Conservation (phyloP, 805 yeast genomes). For the Candida chauliodis region DNA sequence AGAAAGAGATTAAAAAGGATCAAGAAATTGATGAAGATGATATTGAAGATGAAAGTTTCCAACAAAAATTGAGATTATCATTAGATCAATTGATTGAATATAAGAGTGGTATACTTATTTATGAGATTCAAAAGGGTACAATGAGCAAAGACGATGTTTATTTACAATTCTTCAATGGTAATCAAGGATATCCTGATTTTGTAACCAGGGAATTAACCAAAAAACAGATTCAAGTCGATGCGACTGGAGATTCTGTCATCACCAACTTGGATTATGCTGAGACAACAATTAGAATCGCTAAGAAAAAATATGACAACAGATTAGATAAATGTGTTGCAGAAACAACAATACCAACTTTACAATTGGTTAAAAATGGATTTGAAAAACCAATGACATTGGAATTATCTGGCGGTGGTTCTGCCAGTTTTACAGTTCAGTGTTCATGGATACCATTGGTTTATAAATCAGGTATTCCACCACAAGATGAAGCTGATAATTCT, state of each 20-base stretch:
- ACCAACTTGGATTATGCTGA: slow-evolving; percentile 76
- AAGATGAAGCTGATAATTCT: slow-evolving; percentile 70
- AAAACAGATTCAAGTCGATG: slow-evolving; percentile 28
- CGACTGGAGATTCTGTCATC: slow-evolving; percentile 69
- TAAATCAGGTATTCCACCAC: slow-evolving; percentile 57
- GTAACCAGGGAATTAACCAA: slow-evolving; percentile 53
- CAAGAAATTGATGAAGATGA: slow-evolving; percentile 35
- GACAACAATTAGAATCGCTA: slow-evolving; percentile 57
- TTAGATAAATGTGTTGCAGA: slow-evolving; percentile 59
- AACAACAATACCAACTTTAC: slow-evolving; percentile 60
- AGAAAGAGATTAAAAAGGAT: slow-evolving; percentile 12
- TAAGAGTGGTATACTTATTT: slow-evolving; percentile 74
- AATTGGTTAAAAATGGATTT: slow-evolving; percentile 63
- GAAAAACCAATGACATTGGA: slow-evolving; percentile 55
- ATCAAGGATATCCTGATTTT: slow-evolving; percentile 62
- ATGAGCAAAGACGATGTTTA: slow-evolving; percentile 54
- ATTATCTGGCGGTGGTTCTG: slow-evolving; percentile 50
- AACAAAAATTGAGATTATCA: slow-evolving; percentile 45
- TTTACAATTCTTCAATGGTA: slow-evolving; percentile 77
- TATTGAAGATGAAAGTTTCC: slow-evolving; percentile 30
- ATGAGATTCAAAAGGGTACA: slow-evolving; percentile 58
- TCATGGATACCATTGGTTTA: slow-evolving; percentile 76
- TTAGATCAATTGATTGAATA: slow-evolving; percentile 55
- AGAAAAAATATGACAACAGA: slow-evolving; percentile 51
- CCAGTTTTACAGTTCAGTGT: slow-evolving; percentile 54